Conservation (phyloP, 2,329 filamentous ascomycete genomes). For the Fusarium sp. region DNA sequence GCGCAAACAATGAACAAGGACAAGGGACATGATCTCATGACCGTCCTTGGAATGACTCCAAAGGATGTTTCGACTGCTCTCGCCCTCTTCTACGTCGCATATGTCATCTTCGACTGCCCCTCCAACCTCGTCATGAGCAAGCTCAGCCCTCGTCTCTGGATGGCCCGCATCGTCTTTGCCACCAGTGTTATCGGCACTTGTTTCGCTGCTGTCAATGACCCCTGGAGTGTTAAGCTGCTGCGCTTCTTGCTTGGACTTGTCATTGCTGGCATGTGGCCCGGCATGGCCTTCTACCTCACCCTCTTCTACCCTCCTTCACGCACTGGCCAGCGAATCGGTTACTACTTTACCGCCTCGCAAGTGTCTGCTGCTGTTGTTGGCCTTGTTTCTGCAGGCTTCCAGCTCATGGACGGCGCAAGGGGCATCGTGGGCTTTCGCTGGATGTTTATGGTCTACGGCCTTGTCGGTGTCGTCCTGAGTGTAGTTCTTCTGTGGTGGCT, state of each 20-base stretch:
- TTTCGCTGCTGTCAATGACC: constrained; percentile 83
- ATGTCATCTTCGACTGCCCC: constrained; percentile 89
- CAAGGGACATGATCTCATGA: constrained; percentile 79
- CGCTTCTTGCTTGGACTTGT: constrained; percentile 88
- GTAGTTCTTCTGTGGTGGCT: constrained; percentile 88
- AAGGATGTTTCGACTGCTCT: constrained; percentile 87
- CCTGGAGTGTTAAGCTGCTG: constrained; percentile 90
- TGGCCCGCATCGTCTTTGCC: constrained; percentile 89
- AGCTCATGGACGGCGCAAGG: constrained; percentile 84
- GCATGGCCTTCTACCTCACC: constrained; percentile 93
- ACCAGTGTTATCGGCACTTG: constrained; percentile 87
- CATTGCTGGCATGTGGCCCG: constrained; percentile 94
- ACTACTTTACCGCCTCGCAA: constrained; percentile 90
- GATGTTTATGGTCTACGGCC: constrained; percentile 93
- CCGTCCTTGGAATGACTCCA: constrained; percentile 75
- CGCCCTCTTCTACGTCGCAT: constrained; percentile 91
- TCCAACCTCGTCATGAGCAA: constrained; percentile 91
- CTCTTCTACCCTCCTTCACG: constrained; percentile 91
- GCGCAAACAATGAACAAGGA: constrained; percentile 92
- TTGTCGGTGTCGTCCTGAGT: constrained; percentile 79
- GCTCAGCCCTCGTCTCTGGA: constrained; percentile 88
- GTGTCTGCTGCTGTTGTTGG: constrained; percentile 91
- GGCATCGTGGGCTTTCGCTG: constrained; percentile 87
- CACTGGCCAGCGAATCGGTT: constrained; percentile 88
- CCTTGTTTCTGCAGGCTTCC: constrained; percentile 90